Conservation (phyloP, 2,329 filamentous ascomycete genomes). For the Aspergillus sp. region DNA sequence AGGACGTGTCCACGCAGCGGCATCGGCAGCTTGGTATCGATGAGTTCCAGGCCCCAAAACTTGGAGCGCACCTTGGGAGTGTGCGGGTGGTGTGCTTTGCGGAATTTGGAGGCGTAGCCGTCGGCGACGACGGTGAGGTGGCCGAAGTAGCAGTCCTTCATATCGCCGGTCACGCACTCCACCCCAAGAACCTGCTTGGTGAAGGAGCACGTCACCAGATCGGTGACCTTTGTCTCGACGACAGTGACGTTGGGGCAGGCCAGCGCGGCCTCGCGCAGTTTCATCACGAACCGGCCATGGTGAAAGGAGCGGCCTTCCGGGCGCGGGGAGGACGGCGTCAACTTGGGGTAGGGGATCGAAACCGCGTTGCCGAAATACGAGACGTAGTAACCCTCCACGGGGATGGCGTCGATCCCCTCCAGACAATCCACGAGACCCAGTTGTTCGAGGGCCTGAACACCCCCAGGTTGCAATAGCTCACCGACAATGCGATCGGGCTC, state of each 20-base stretch:
- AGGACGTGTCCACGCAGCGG: constrained; percentile 82
- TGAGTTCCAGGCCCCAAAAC: constrained; percentile 91
- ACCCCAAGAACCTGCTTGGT: constrained; percentile 79
- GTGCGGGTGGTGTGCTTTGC: constrained; percentile 70
- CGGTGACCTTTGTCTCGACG: constrained; percentile 82
- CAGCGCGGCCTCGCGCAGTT: constrained; percentile 72
- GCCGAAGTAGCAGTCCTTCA: constrained; percentile 79
- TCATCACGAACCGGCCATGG: constrained; percentile 88
- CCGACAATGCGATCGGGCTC: constrained; percentile 96
- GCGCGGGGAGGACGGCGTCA: constrained; percentile 48
- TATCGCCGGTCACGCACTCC: constrained; percentile 64
- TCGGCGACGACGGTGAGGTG: constrained; percentile 86
- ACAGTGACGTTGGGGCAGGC: constrained; percentile 80
- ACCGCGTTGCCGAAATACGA: constrained; percentile 75
- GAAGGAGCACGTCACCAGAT: constrained; percentile 68
- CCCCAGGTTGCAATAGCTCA: constrained; percentile 90
- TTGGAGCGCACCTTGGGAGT: constrained; percentile 73
- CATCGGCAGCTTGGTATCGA: constrained; percentile 76
- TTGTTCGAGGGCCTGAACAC: constrained; percentile 74
- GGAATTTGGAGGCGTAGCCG: constrained; percentile 89
- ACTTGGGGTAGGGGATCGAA: constrained; percentile 73
- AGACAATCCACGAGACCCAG: constrained; percentile 79
- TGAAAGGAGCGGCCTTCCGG: constrained; percentile 83
- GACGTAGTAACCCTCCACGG: constrained; percentile 83
- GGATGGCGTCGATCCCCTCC: constrained; percentile 82